Conservation (phyloP, 306 rosid genomes). For the Echinosophora koreensis region DNA sequence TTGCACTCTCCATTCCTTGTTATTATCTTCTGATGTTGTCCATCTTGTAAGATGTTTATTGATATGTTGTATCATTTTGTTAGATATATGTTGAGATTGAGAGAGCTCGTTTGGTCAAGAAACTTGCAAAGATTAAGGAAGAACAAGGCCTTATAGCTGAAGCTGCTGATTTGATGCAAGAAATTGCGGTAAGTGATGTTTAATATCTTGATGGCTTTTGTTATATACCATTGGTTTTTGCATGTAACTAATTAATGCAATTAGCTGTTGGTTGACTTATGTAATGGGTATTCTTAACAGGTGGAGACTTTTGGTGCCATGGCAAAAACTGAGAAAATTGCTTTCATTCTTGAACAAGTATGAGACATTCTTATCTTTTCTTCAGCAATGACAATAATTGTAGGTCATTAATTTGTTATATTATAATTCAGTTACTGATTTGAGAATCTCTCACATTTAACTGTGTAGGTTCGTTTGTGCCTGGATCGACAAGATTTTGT, state of each 20-base stretch:
- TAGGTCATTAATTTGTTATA: background rate
- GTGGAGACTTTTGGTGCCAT: slow-evolving; percentile 93
- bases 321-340: slow-evolving; percentile 94
- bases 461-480: slow-evolving; percentile 75
- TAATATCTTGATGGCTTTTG: slow-evolving; percentile 41
- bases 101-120: slow-evolving; percentile 84
- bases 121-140: slow-evolving; percentile 93
- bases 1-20: slow-evolving; percentile 5
- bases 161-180: slow-evolving; percentile 99
- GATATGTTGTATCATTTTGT: slow-evolving; percentile 8
- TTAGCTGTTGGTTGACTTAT: slow-evolving; percentile 8
- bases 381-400: background rate
- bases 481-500: slow-evolving; percentile 79
- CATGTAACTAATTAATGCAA: slow-evolving; percentile 8
- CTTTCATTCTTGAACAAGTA: slow-evolving; percentile 94
- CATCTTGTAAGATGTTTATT: background rate
- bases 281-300: slow-evolving; percentile 55
- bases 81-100: slow-evolving; percentile 88
- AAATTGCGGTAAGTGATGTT: slow-evolving; percentile 87
- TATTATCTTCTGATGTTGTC: slow-evolving; percentile 11
- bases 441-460: slow-evolving; percentile 7
- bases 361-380: slow-evolving; percentile 7
- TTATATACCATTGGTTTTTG: background rate
- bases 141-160: slow-evolving; percentile 88
- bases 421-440: slow-evolving; percentile 14